Evolutionary conservation across 148 eudicot genomes (phyloP).

Genomic region (Linanthus parryae): DNA sequence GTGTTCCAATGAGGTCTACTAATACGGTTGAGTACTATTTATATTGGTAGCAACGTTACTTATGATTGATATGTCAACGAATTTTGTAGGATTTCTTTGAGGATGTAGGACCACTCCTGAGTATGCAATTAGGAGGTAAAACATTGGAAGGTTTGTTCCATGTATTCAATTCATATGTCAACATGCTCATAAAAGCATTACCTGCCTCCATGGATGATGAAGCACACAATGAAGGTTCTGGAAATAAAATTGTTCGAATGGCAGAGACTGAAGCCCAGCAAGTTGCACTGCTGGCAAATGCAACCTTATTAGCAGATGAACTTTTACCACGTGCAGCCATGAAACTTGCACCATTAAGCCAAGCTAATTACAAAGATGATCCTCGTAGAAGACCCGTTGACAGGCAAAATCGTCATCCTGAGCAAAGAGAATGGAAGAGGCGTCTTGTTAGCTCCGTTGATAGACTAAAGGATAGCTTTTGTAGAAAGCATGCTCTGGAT

Average conservation of each 20-base stretch:
- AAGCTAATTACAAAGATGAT: conserved; percentile 59
- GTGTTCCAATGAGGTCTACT: neutral
- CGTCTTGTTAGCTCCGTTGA: conserved; percentile 75
- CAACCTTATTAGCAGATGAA: conserved; percentile 85
- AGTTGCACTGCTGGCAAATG: conserved; percentile 95
- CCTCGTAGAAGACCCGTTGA: conserved; percentile 56
- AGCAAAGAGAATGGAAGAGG: conserved; percentile 94
- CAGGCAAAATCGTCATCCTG: conserved; percentile 81
- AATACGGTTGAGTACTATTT: neutral
- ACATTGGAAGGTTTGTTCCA: conserved; percentile 88
- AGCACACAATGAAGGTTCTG: conserved; percentile 62
- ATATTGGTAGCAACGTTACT: too few species aligned
- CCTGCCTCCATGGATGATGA: conserved; percentile 90
- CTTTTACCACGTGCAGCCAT: conserved; percentile 91
- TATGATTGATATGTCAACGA: conserved; percentile 4
- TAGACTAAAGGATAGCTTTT: conserved; percentile 87
- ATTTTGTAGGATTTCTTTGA: conserved; percentile 76
- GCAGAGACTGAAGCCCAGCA: conserved; percentile 93
- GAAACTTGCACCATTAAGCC: conserved; percentile 57
- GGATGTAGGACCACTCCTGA: conserved; percentile 84
- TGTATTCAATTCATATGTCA: conserved; percentile 69
- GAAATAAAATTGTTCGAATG: conserved; percentile 79
- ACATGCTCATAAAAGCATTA: conserved; percentile 87
- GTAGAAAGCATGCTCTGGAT: conserved; percentile 86
- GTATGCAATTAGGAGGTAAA: conserved; percentile 90